Conservation (phyloP, 2,329 filamentous ascomycete genomes). For the Fonsecaea monophora region DNA sequence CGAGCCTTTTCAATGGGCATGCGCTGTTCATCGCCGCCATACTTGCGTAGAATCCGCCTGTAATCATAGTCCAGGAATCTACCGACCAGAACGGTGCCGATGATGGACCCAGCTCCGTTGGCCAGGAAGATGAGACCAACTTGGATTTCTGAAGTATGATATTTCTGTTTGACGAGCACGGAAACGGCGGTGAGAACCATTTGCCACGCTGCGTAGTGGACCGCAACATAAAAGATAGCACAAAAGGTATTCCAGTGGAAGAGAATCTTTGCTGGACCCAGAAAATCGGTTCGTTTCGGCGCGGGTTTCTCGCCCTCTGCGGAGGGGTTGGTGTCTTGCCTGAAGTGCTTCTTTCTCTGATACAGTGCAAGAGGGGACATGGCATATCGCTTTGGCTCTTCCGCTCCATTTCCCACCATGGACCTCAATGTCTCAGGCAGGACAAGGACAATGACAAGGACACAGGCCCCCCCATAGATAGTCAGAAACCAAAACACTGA, state of each 20-base stretch:
- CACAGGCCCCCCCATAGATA: conserved; percentile 47
- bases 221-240: conserved; percentile 56
- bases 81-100: conserved; percentile 60
- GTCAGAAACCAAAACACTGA: conserved; percentile 55
- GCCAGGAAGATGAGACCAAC: conserved; percentile 62
- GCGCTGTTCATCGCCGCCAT: conserved; percentile 33
- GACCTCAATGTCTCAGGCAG: conserved; percentile 52
- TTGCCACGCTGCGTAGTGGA: conserved; percentile 63
- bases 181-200: conserved; percentile 64
- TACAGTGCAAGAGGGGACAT: conserved; percentile 18
- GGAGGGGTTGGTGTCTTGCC: not conserved
- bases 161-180: conserved; percentile 54
- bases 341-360: conserved; percentile 19
- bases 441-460: conserved; percentile 44
- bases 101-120: conserved; percentile 62
- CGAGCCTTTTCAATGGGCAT: conserved; percentile 61
- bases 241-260: conserved; percentile 52
- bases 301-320: conserved; percentile 10
- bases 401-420: conserved; percentile 46
- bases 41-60: conserved; percentile 33
- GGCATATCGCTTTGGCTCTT: conserved; percentile 13
- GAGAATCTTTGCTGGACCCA: conserved; percentile 57
- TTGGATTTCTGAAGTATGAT: conserved; percentile 54
- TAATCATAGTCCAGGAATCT: conserved; percentile 62
- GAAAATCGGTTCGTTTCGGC: conserved; percentile 52